phyloP scores from a whole-genome alignment of 768 basidiomycete species.

The Mycena crocata region DNA sequence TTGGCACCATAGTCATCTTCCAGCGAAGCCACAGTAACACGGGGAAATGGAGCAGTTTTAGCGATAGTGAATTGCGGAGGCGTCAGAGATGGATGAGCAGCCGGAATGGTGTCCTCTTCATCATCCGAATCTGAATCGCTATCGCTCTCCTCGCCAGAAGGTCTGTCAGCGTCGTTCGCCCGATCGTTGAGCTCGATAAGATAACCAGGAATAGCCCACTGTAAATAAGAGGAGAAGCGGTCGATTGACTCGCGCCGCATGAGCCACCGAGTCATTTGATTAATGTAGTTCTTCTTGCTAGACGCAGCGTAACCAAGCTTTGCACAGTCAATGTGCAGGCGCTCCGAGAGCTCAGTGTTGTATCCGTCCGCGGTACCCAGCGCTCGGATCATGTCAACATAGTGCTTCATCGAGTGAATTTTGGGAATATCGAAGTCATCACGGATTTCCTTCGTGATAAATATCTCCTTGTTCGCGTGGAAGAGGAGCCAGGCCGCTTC shows the following conservation, averaged over 20 bases:
- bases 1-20: slow-evolving; percentile 19
- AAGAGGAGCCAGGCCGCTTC: slow-evolving; percentile 36
- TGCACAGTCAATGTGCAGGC: slow-evolving; percentile 53
- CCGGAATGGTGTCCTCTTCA: not conserved
- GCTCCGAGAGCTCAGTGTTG: slow-evolving; percentile 46
- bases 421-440: slow-evolving; percentile 52
- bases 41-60: slow-evolving; percentile 22
- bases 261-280: slow-evolving; percentile 53
- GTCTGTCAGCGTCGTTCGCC: not conserved
- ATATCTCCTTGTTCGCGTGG: slow-evolving; percentile 43
- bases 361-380: slow-evolving; percentile 41
- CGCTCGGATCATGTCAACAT: slow-evolving; percentile 39
- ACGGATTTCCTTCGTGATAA: slow-evolving; percentile 35
- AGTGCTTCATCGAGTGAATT: slow-evolving; percentile 44
- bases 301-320: slow-evolving; percentile 42
- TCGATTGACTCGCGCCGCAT: slow-evolving; percentile 40
- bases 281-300: slow-evolving; percentile 40
- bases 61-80: slow-evolving; percentile 15
- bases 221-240: slow-evolving; percentile 11
- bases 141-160: not conserved
- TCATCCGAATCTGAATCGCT: not conserved
- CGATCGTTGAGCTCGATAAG: not conserved
- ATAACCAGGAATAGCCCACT: slow-evolving; percentile 28
- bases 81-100: not conserved
- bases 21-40: slow-evolving; percentile 18